Evolutionary conservation across 1,284 basidiomycete genomes (phyloP), one percentile per base, ranked within the genome.

Genomic region (Microbotryum scabiosae): DNA sequence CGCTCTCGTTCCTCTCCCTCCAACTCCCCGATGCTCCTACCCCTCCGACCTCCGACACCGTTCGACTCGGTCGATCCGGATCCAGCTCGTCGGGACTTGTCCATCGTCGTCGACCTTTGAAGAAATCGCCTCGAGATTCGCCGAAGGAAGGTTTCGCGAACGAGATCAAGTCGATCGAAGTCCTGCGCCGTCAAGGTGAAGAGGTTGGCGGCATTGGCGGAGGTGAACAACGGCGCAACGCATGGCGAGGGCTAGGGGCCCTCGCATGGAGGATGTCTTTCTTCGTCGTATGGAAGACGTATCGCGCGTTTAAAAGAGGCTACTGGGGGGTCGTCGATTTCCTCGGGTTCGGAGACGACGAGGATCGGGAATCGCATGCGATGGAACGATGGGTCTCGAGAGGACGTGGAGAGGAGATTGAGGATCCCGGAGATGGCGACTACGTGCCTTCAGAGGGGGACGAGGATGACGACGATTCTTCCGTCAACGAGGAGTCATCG

Each of bases 1-100:
- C 59, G 9, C 59, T 65, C 50, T 43, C 57, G 18, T 21, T 46
- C 2, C 26, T 64, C 44, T 57, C 55, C 18, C 51, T 64, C 56
- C 48, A 54, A 12, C 51, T 45, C 3, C 54, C 61, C 4, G 30
- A 53, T 36, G 32, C 49, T 36, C 9, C 23, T 21, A 16, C n/a
- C 2, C 20, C 21, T 14, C 18, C 56, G 23, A 53, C 16, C 16
- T 53, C 43, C 20, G 21, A 16, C 30, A 43, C 18, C 23, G 23
- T 52, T 18, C 51, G 20, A 28, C 32, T n/a, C 16, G 30, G 26
- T 52, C 32, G 51, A 20, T 52, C 51, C n/a, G 12, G 30, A 7
- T 25, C n/a, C 25, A 52, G 51, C 16, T 32, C n/a, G 7, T n/a
- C 23, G 6, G 20, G 26, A 28, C 51, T 23, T 7, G 30, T 52